Evolutionary conservation across 768 basidiomycete genomes (phyloP).

Genomic region (Lentinus tigrinus): DNA sequence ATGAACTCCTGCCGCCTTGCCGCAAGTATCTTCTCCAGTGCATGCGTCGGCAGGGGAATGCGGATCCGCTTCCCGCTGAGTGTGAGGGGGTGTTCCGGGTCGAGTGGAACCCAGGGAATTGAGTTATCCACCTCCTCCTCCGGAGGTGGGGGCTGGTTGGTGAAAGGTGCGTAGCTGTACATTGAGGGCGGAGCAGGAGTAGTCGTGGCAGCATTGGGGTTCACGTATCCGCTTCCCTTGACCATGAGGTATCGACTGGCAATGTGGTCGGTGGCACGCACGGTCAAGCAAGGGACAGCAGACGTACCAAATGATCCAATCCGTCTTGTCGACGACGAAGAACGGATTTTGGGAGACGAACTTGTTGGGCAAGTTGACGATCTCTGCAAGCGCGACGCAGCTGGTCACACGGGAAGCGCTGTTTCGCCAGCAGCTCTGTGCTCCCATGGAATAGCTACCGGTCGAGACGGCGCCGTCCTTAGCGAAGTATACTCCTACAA

Average conservation of each 20-base stretch:
- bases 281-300: too few relatives aligned
- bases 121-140: background rate
- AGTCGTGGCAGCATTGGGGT: background rate
- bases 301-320: slow-evolving; percentile 69
- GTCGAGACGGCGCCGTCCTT: slow-evolving; percentile 54
- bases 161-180: too few relatives aligned
- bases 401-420: slow-evolving; percentile 45
- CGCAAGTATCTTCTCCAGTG: slow-evolving; percentile 47
- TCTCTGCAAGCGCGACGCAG: slow-evolving; percentile 62
- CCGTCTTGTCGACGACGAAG: slow-evolving; percentile 60
- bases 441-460: slow-evolving; percentile 37
- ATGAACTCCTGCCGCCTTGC: slow-evolving; percentile 39
- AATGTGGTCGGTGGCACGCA: background rate
- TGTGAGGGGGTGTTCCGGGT: slow-evolving; percentile 46
- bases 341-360: slow-evolving; percentile 54
- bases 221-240: slow-evolving; percentile 27
- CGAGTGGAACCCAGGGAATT: slow-evolving; percentile 46
- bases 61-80: slow-evolving; percentile 35
- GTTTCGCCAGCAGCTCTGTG: slow-evolving; percentile 47
- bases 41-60: slow-evolving; percentile 59
- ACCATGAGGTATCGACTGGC: slow-evolving; percentile 64
- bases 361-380: slow-evolving; percentile 56
- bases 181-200: background rate
- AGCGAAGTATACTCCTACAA: slow-evolving; percentile 64
- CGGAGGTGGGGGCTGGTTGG: background rate